Base-by-base conservation (phyloP, 2,329 filamentous ascomycete genomes). In the Sclerotinia glacialis region DNA sequence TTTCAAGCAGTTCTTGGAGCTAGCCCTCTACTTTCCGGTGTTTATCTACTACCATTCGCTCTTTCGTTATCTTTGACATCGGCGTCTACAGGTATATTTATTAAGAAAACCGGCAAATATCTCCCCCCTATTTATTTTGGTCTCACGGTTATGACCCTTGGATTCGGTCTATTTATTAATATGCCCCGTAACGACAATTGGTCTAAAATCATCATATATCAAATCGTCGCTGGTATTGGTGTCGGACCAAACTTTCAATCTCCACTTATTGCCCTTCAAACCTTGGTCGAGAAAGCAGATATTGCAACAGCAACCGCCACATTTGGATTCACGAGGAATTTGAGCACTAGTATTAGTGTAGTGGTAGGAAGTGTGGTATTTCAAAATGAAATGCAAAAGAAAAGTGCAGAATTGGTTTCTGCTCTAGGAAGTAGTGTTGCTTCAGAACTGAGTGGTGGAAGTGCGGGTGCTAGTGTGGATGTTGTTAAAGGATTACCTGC, bases 41-140 rank as follows among this genome's bases (percentile, higher is more conserved):
- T 93, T 61, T 93, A 92, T 74, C 78, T 92, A 21, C 81, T 95
- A 18, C 89, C 91, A 0, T 86, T 85, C 69, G 89, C 89, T 11
- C 75, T 94, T 44, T 82, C 87, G 2, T 79, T 92, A 4, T 91
- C 89, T 0, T 70, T 91, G 69, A 76, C 83, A 42, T 91, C 89
- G 0, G 83, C 84, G 8, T 72, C 74, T 3, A 84, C 83, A 0
- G 87, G 87, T 40, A 71, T 87, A 21, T 79, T 81, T 67, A 87
- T 87, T 72, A 83, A 83, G 72, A 84, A 86, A 75, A 90, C 87
- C 0, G 89, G 89, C 42, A 83, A 84, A 69, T 91, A 90, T 77
- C 83, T 84, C 42, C 78, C 82, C 1, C 78, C 83, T 55, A 90
- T 93, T 72, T 81, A 85, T 65, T 78, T 78, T 26, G 87, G 87